Evolutionary conservation across 2,329 filamentous ascomycete genomes (phyloP), one percentile per base, ranked within the genome.

Genomic region (Cladophialophora bantiana): DNA sequence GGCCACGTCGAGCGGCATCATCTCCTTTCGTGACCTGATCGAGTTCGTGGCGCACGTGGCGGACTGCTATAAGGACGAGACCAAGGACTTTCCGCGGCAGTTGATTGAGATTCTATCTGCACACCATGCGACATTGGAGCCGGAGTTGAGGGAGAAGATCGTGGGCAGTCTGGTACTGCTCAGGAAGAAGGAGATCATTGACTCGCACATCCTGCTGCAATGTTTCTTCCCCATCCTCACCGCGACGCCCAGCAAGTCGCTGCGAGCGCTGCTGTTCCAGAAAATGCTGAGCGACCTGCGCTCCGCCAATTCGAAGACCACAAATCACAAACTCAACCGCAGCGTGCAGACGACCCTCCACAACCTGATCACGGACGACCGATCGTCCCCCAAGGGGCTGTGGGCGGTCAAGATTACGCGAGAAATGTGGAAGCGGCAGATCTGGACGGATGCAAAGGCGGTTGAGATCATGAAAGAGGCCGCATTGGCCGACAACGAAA

Each of bases 391-490:
- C 0, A 95, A 96, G 75, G 93, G 91, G 3, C 85, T 99, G 58
- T 99, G 95, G 95, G 93, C 95, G 3, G 93, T 97, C 68, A 97
- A 97, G 79, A 86, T 99, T 70, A 96, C 94, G 3, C 87, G 94
- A 69, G 95, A 99, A 81, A 83, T 99, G 75, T 99, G 95, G 95
- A 96, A 94, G 80, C 87, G 94, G 55, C 94, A 97, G 74, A 89
- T 98, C 70, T 99, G 95, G 95, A 93, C 91, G 9, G 95, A 99
- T 74, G 88, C 93, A 1, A 95, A 94, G 77, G 89, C 94, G 0
- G 95, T 98, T n/a, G 93, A 97, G 75, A 92, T 98, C 71, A 98
- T 99, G 94, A 96, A 96, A 80, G 91, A 97, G 79, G 93, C 94
- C 0, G 89, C 90, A 62, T 81, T 99, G 64, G 89, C 92, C 3